Base-by-base conservation (phyloP, 306 rosid genomes). In the Luffa acutangula region DNA sequence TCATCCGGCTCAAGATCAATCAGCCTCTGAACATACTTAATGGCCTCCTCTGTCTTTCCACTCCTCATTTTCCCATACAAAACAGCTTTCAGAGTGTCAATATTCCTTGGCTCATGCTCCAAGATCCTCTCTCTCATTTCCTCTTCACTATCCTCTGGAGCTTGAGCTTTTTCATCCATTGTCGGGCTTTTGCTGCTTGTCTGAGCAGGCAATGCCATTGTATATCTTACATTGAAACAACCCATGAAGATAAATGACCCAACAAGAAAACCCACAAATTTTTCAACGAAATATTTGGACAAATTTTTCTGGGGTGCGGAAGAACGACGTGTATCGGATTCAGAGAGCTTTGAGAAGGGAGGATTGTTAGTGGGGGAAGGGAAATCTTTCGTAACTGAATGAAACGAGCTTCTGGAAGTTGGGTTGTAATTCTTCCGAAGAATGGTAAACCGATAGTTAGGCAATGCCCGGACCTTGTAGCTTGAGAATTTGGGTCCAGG, bases 71-170 rank as follows among this genome's bases (percentile, higher is more conserved):
- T 92, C 77, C 84, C 92, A 81, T 83, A 85, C 87, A 92, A 77
- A 82, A 89, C 77, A 88, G 89, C 93, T 84, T 92, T 94, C 17
- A 92, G 82, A 82, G 97, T 94, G 76, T 87, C 93, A 56, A 89
- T 82, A 80, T 89, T 89, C 79, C 43, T 83, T 0, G 93, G 88
- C 25, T 94, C 96, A 64, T 69, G 85, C 88, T 88, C 92, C 93
- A 94, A 80, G 75, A 92, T 13, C 79, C 81, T 82, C 85, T 89
- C 93, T 65, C 48, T 86, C 88, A 87, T 80, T 36, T 81, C 89
- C 59, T 89, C 92, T 59, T 88, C 90, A 17, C 18, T 82, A 34
- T 84, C 80, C 18, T 87, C 65, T 48, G 37, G 14, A 41, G 33
- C 12, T 39, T 88, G 83, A 54, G 49, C 20, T 66, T 80, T 79